Base-by-base conservation (phyloP, 1,284 basidiomycete genomes). In the Caloboletus inedulis region DNA sequence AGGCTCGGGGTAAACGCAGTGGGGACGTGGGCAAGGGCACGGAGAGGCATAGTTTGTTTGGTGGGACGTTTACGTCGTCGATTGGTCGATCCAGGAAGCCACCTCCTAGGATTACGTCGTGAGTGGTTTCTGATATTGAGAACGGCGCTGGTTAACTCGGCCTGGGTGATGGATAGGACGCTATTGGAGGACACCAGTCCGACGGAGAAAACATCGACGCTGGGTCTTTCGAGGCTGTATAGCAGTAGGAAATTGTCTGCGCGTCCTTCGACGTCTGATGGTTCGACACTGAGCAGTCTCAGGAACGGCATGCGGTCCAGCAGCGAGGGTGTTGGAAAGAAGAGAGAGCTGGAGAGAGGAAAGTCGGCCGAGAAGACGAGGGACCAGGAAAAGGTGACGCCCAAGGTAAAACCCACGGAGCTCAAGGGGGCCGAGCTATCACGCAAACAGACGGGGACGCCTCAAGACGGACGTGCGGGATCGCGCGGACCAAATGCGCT, bases 21-120 rank as follows among this genome's bases (percentile, higher is more conserved):
- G 49, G 72, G 14, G 85, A 87, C 56, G 74, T 61, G n/a, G 62
- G 70, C 34, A 85, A 77, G 62, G 65, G 68, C 31, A 66, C 72
- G 18, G 84, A 89, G 43, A 74, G 88, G n/a, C 69, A 87, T 41
- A 90, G 89, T 66, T 83, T 94, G 60, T 93, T 94, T 64, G 87
- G 87, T 18, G 77, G 74, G 27, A 65, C 80, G 7, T 82, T 87
- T 60, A 68, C 72, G 19, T 75, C 77, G 0, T 74, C 81, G 7
- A 62, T 89, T 52, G 79, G 82, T 31, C 87, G 87, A 63, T 73
- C 74, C 47, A 74, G 92, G 57, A 95, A 95, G 66, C 91, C 91
- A 1, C 77, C 91, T 3, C 92, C 92, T 13, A 80, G 80, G 64
- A 81, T 83, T 59, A 80, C 80, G 41, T 71, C 73, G 78, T 83